These are phyloP conservation scores for Fusarium sp. DNA, from an alignment of 2,329 filamentous ascomycete species.

Conservation along the genomic window DNA sequence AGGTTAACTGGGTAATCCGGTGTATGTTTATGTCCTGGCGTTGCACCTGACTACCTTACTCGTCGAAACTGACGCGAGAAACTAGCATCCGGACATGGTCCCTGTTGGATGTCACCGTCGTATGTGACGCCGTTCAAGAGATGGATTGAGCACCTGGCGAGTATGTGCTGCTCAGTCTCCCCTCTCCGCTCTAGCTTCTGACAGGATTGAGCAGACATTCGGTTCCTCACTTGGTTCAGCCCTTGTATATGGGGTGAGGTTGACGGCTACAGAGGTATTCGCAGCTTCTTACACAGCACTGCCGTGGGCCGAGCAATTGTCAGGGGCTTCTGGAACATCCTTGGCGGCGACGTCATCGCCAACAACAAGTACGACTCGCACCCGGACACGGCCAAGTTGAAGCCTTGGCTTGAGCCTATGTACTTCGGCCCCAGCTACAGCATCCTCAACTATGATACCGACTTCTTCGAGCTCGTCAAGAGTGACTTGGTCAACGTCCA, in stretches of 20 bases:
- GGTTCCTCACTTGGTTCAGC: conserved; percentile 1
- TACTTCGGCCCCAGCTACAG: neutral
- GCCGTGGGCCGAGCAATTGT: neutral
- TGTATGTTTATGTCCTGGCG: neutral
- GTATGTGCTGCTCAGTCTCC: neutral
- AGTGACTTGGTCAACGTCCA: neutral
- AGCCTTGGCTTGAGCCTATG: neutral
- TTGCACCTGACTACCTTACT: neutral
- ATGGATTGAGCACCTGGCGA: neutral
- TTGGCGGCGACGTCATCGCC: neutral
- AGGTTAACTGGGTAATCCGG: neutral
- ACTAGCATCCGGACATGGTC: neutral
- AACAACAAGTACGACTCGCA: neutral
- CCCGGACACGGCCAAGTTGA: neutral
- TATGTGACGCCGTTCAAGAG: neutral
- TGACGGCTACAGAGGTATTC: neutral
- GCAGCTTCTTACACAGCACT: neutral
- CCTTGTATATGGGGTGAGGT: neutral
- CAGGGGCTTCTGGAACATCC: neutral
- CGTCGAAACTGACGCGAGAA: neutral
- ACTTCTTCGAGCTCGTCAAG: neutral
- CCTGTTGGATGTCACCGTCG: neutral
- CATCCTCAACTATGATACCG: neutral
- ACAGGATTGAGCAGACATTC: neutral
- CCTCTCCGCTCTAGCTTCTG: neutral